A percentile compares a stretch with the other conserved stretches of the same genome.
These are phyloP conservation scores for Aspergillus uvarum DNA, from an alignment of 2,329 filamentous ascomycete genomes.

Conservation along the genomic window DNA sequence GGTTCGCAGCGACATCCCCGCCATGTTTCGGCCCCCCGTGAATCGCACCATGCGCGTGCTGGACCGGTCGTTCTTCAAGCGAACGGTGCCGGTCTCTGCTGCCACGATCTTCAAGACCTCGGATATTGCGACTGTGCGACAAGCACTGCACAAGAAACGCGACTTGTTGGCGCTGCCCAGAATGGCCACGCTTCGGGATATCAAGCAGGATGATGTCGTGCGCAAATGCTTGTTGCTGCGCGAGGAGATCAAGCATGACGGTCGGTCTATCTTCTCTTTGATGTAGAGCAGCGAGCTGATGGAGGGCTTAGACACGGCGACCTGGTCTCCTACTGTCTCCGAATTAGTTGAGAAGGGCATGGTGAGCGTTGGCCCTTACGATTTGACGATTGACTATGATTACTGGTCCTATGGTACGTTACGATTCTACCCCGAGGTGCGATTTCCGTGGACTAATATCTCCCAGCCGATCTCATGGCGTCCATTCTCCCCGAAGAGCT, in stretches of 20 bases:
- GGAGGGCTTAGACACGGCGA: slow-evolving; percentile 58
- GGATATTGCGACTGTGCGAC: slow-evolving; percentile 71
- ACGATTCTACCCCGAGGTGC: not conserved
- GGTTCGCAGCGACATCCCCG: slow-evolving; percentile 30
- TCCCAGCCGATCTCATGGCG: slow-evolving; percentile 73
- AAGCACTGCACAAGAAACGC: slow-evolving; percentile 61
- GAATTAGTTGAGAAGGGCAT: slow-evolving; percentile 68
- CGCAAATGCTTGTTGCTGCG: slow-evolving; percentile 43
- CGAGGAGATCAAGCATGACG: slow-evolving; percentile 40
- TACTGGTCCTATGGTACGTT: slow-evolving; percentile 77
- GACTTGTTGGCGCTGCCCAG: slow-evolving; percentile 67
- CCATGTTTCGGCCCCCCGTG: slow-evolving; percentile 74
- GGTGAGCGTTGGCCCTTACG: slow-evolving; percentile 71
- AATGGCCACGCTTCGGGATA: slow-evolving; percentile 58
- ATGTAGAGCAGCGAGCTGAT: not conserved
- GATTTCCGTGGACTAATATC: slow-evolving; percentile 10
- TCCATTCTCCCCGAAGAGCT: slow-evolving; percentile 78
- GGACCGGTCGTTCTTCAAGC: slow-evolving; percentile 80
- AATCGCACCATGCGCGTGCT: slow-evolving; percentile 77
- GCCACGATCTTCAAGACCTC: slow-evolving; percentile 73
- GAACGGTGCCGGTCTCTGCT: slow-evolving; percentile 72
- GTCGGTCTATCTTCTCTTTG: slow-evolving; percentile 34
- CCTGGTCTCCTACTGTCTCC: slow-evolving; percentile 71
- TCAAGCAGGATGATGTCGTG: slow-evolving; percentile 51
- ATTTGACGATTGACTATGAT: slow-evolving; percentile 74